Percentiles rank a stretch among this genome's conserved stretches.
These are phyloP conservation scores for Botrytis fragariae DNA, from an alignment of 2,329 filamentous ascomycete species.

Conservation along the genomic window DNA sequence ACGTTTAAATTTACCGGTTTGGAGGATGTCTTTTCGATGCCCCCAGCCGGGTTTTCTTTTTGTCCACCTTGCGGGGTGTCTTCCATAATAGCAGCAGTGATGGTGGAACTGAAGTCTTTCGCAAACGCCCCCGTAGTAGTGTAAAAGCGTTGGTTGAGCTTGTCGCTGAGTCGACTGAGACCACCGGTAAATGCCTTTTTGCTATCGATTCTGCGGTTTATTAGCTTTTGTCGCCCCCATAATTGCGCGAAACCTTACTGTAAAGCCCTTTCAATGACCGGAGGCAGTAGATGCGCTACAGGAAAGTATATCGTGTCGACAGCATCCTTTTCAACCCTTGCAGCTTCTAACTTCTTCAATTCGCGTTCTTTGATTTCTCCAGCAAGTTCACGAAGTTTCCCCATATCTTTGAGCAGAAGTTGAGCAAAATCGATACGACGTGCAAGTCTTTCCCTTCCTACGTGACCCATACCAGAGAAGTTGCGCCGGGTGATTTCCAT, in stretches of 20 bases:
- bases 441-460: conserved; percentile 72
- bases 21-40: conserved; percentile 35
- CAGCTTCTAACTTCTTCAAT: conserved; percentile 70
- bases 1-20: conserved; percentile 57
- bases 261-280: conserved; percentile 76
- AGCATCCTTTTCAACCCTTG: conserved; percentile 72
- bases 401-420: conserved; percentile 71
- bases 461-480: conserved; percentile 90
- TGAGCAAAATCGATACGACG: conserved; percentile 88
- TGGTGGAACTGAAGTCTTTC: conserved; percentile 54
- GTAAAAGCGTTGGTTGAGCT: conserved; percentile 54
- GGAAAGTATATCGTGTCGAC: conserved; percentile 93
- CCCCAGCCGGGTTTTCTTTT: conserved; percentile 27
- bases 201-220: conserved; percentile 54
- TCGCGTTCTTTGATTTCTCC: conserved; percentile 74
- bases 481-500: conserved; percentile 96
- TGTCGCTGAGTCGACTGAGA: conserved; percentile 49
- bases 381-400: conserved; percentile 68
- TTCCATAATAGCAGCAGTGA: conserved; percentile 49
- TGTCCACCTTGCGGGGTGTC: conserved; percentile 21
- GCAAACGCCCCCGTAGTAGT: conserved; percentile 57
- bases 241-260: conserved; percentile 57
- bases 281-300: conserved; percentile 70
- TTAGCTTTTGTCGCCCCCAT: conserved; percentile 41
- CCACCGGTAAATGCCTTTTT: conserved; percentile 57